Evolutionary conservation across 2,329 filamentous ascomycete genomes (phyloP), one percentile per base, ranked within the genome.

Genomic region (Clathrospora elynae): DNA sequence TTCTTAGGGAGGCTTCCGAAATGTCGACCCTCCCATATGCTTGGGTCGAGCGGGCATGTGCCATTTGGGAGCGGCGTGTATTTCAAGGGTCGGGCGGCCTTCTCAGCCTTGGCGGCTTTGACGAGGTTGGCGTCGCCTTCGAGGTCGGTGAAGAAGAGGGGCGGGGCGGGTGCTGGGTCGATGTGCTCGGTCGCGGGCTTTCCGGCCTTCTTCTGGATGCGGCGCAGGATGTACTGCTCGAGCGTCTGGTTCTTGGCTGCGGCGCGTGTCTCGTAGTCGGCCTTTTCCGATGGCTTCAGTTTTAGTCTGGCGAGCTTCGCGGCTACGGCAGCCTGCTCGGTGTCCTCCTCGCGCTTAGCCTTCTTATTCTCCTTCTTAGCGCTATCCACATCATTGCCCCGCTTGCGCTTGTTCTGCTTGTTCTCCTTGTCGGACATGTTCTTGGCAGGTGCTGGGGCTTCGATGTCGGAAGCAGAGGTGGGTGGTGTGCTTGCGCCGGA

Each of bases 231-330:
- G 40, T 69, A 74, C 10, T 57, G 53, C 25, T 73, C 66, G 5
- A 74, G 51, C 1, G 66, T 59, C 29, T 73, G 60, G 9, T 64
- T 60, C 51, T 74, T 74, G 12, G 55, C 58, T 1, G 54, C 57
- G 1, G 71, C 72, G 19, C 70, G 64, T 11, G 57, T 41, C 22
- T 59, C 58, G 52, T 70, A 72, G 10, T 60, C 42, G 7, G 49
- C 46, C 13, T 54, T 57, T 41, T 73, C 67, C 12, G 58, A 45
- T 1, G 55, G 34, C 1, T 59, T 57, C 11, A 68, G 46, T 26
- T 55, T 63, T 11, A 68, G 46, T 26, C 55, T 63, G n/a, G 60
- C 52, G 13, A 70, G 49, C 19, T 68, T 64, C 24, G 53, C 48
- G 6, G 49, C 34, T 16, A 66, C 36, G 6, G 40, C 40, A n/a